A percentile compares a stretch with the other conserved stretches of the same genome.
phyloP scores from a whole-genome alignment of 2,329 filamentous ascomycete species.

The Colletotrichum sp. region DNA sequence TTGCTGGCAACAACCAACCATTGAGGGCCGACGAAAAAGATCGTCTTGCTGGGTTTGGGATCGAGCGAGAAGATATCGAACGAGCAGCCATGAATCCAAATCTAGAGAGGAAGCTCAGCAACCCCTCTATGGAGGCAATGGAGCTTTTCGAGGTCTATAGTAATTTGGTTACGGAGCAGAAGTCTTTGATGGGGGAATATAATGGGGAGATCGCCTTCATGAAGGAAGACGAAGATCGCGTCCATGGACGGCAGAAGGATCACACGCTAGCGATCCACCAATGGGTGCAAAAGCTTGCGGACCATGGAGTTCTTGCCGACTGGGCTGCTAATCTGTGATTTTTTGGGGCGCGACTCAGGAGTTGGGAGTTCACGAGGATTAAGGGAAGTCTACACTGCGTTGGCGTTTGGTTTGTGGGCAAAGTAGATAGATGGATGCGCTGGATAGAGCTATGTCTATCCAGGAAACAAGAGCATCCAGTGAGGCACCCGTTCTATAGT shows the following conservation, averaged over 20 bases:
- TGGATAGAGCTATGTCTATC: neutral
- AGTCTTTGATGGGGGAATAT: slow-evolving; percentile 48
- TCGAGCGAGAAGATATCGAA: slow-evolving; percentile 29
- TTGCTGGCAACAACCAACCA: slow-evolving; percentile 8
- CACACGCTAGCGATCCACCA: slow-evolving; percentile 71
- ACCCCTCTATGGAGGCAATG: slow-evolving; percentile 5
- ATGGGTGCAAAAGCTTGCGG: slow-evolving; percentile 73
- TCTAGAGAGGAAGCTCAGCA: neutral
- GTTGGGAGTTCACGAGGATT: neutral
- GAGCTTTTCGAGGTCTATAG: slow-evolving; percentile 40
- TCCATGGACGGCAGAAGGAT: slow-evolving; percentile 65
- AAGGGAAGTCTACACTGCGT: neutral
- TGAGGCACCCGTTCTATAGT: neutral
- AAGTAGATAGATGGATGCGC: neutral
- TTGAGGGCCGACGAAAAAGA: slow-evolving; percentile 26
- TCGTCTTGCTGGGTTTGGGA: slow-evolving; percentile 34
- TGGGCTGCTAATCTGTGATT: slow-evolving; percentile 25
- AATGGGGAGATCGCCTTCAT: slow-evolving; percentile 50
- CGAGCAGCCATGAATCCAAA: slow-evolving; percentile 19
- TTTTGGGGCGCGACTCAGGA: neutral
- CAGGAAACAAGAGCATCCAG: neutral
- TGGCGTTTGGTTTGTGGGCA: neutral
- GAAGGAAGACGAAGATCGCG: slow-evolving; percentile 55
- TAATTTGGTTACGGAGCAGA: slow-evolving; percentile 45
- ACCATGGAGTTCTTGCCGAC: slow-evolving; percentile 64